Evolutionary conservation across 306 rosid genomes (phyloP).

Genomic region (Malus fusca): DNA sequence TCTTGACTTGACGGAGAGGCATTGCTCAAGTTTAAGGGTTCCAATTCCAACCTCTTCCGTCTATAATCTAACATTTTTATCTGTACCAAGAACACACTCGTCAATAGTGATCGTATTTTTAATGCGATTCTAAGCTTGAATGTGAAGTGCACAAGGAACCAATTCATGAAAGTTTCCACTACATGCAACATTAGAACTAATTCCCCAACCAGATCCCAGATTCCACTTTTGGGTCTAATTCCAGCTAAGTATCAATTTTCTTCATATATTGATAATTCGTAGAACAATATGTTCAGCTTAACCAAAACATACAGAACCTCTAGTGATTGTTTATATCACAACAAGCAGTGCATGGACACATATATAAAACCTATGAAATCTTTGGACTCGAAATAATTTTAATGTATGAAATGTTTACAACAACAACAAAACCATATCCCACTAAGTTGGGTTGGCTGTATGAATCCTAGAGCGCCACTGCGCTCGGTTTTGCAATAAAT

Average conservation of each 20-base stretch:
- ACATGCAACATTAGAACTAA: not conserved
- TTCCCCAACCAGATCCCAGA: not conserved
- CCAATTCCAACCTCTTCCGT: constrained; percentile 65
- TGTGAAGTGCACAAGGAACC: not conserved
- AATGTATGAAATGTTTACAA: too few species aligned
- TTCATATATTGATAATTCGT: not conserved
- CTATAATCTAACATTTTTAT: constrained; percentile 64
- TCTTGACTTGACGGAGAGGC: constrained; percentile 37
- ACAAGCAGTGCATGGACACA: too few species aligned
- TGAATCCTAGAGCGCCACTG: too few species aligned
- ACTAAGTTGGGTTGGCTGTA: too few species aligned
- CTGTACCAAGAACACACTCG: constrained; percentile 27
- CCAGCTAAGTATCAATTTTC: not conserved
- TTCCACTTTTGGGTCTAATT: not conserved
- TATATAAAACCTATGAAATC: too few species aligned
- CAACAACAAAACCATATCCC: too few species aligned
- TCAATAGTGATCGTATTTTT: not conserved
- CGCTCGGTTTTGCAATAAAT: not conserved
- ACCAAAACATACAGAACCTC: too few species aligned
- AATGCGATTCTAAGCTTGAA: not conserved
- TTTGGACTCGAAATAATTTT: too few species aligned
- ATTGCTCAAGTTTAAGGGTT: constrained; percentile 48
- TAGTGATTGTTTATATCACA: too few species aligned
- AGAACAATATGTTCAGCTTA: not conserved
- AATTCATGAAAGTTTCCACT: not conserved